Percentiles rank a stretch among this genome's conserved stretches.
phyloP scores from a whole-genome alignment of 2,329 filamentous ascomycete species.

The Colletotrichum euphorbiae region DNA sequence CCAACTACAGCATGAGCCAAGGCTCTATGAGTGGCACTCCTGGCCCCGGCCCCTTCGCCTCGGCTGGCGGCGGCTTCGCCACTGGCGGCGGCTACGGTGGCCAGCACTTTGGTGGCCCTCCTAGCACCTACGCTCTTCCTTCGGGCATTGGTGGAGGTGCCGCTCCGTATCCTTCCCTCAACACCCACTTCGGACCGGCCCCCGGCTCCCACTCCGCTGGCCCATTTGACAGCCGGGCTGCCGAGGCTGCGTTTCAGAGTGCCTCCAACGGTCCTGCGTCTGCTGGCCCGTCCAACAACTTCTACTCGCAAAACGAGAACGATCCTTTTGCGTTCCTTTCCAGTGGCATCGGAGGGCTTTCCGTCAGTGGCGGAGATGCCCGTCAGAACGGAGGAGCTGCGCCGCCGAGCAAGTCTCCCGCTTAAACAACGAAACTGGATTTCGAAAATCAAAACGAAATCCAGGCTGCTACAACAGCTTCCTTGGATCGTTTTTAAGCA shows the following conservation, averaged over 20 bases:
- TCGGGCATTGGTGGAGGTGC: conserved; percentile 85
- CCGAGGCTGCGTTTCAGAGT: conserved; percentile 93
- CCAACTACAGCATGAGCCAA: conserved; percentile 86
- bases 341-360: conserved; percentile 77
- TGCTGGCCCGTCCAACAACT: conserved; percentile 79
- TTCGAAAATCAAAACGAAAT: conserved; percentile 33
- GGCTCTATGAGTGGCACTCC: conserved; percentile 88
- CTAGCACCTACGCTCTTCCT: conserved; percentile 89
- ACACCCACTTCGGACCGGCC: conserved; percentile 82
- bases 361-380: conserved; percentile 74
- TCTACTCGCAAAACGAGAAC: conserved; percentile 73
- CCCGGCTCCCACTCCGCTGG: conserved; percentile 85
- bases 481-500: conserved; percentile 44
- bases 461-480: conserved; percentile 45
- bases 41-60: conserved; percentile 80
- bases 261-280: conserved; percentile 85
- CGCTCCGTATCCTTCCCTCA: conserved; percentile 83
- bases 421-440: conserved; percentile 52
- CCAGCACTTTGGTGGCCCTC: conserved; percentile 88
- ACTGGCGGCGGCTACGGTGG: conserved; percentile 65
- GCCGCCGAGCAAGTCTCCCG: conserved; percentile 70
- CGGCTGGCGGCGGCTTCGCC: conserved; percentile 71
- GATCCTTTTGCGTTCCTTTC: conserved; percentile 87
- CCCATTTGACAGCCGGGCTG: conserved; percentile 91
- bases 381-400: conserved; percentile 71